phyloP scores from a whole-genome alignment of 176 grass and related monocot species.

The Zizania latifolia region DNA sequence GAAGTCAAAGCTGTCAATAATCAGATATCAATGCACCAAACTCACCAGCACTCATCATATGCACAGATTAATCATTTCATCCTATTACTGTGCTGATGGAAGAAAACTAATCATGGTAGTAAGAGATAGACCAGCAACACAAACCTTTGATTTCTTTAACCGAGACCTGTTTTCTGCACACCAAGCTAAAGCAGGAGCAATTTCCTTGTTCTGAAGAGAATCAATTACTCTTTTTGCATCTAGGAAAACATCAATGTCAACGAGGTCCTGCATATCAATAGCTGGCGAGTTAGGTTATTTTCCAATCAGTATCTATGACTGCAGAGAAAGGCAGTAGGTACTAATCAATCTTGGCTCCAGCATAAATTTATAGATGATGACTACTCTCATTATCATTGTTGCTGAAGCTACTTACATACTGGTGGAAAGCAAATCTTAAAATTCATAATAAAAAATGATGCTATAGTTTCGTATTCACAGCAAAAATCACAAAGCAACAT shows the following conservation, averaged over 20 bases:
- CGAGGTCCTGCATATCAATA: constrained; percentile 62
- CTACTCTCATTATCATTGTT: not conserved
- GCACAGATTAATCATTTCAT: not conserved
- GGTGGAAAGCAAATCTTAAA: not conserved
- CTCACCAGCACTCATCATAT: not conserved
- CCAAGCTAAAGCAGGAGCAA: constrained; percentile 78
- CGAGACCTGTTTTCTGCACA: constrained; percentile 97
- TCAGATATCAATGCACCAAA: not conserved
- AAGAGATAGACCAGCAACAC: not conserved
- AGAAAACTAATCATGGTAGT: not conserved
- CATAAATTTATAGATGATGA: too few species aligned
- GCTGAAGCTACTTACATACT: not conserved
- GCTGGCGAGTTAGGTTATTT: constrained; percentile 18
- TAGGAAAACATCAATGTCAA: constrained; percentile 83
- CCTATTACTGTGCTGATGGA: not conserved
- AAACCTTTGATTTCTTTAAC: constrained; percentile 98
- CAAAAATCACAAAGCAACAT: constrained; percentile 16
- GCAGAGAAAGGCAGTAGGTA: not conserved
- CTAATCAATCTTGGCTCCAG: too few species aligned
- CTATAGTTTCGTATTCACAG: not conserved
- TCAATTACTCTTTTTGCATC: constrained; percentile 87
- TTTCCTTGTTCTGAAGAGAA: constrained; percentile 91
- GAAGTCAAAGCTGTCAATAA: not conserved
- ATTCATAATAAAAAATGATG: not conserved
- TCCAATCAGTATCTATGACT: not conserved